Conservation (phyloP, 176 grass and related monocot species). For the Oryza officinalis region DNA sequence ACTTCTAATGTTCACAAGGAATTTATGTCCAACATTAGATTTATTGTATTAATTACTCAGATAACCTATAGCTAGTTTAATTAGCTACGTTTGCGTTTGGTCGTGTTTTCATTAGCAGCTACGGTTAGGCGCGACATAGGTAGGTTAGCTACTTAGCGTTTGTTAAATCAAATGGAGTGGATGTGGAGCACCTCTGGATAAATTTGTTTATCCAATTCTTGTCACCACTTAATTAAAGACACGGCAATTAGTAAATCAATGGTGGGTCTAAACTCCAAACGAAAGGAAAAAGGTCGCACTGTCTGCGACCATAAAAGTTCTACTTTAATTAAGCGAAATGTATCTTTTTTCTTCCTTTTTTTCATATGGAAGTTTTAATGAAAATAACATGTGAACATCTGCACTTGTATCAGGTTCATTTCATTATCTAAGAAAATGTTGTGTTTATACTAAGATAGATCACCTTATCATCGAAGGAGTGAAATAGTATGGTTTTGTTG, state of each 20-base stretch:
- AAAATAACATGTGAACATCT: not conserved
- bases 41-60: not conserved
- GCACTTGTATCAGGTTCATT: not conserved
- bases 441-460: not conserved
- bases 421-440: too few species aligned
- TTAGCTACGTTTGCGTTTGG: not conserved
- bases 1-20: constrained; percentile 1
- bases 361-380: not conserved
- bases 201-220: not conserved
- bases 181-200: constrained; percentile 1
- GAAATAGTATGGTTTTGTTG: not conserved
- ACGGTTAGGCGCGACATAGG: constrained; percentile 27
- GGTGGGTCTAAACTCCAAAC: constrained; percentile 14
- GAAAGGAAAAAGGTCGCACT: not conserved
- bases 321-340: not conserved
- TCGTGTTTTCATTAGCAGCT: constrained; percentile 38
- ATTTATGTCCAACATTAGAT: not conserved
- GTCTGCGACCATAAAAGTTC: not conserved
- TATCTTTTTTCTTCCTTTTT: not conserved
- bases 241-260: not conserved
- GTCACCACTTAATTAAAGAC: constrained; percentile 33
- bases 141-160: not conserved
- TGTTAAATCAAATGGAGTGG: constrained; percentile 28
- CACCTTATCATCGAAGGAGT: not conserved
- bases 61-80: constrained; percentile 8